These are phyloP conservation scores for Symbiodinium pilosum DNA, from an alignment of 73 alveolate species.

Conservation along the genomic window DNA sequence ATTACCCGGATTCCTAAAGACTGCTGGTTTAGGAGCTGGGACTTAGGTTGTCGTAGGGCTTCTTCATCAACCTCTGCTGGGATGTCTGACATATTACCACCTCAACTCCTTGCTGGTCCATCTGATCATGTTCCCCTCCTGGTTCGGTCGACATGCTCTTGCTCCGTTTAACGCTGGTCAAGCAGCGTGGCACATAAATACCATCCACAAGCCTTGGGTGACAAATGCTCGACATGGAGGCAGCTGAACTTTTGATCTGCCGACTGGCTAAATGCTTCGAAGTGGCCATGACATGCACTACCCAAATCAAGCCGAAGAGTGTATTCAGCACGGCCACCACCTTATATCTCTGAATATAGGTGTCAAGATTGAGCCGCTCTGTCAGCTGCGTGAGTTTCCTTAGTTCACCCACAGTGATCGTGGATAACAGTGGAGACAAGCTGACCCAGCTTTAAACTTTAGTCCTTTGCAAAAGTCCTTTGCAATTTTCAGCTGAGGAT, in stretches of 20 bases:
- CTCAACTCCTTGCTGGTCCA: too few species aligned
- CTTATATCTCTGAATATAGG: constrained; percentile 78
- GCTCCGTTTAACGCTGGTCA: too few species aligned
- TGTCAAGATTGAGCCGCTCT: constrained; percentile 74
- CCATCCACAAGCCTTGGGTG: constrained; percentile 78
- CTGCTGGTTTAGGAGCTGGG: too few species aligned
- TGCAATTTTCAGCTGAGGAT: background rate
- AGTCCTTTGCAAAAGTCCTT: background rate
- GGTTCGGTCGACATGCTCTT: too few species aligned
- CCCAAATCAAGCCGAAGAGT: constrained; percentile 74
- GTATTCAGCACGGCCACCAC: constrained; percentile 82
- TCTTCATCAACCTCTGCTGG: too few species aligned
- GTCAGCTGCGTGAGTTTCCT: constrained; percentile 85
- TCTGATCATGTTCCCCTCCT: too few species aligned
- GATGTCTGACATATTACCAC: too few species aligned
- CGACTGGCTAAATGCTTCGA: background rate
- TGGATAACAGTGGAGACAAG: background rate
- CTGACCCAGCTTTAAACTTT: background rate
- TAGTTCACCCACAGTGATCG: background rate
- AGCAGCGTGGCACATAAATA: constrained; percentile 79
- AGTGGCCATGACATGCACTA: constrained; percentile 71
- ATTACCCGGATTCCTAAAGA: too few species aligned
- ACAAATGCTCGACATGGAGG: background rate
- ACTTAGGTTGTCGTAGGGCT: too few species aligned
- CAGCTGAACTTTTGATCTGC: background rate